Percentiles rank a stretch among this genome's conserved stretches.
Conservation (phyloP, 139 green algal genomes). For the Nannochloris sp. region DNA sequence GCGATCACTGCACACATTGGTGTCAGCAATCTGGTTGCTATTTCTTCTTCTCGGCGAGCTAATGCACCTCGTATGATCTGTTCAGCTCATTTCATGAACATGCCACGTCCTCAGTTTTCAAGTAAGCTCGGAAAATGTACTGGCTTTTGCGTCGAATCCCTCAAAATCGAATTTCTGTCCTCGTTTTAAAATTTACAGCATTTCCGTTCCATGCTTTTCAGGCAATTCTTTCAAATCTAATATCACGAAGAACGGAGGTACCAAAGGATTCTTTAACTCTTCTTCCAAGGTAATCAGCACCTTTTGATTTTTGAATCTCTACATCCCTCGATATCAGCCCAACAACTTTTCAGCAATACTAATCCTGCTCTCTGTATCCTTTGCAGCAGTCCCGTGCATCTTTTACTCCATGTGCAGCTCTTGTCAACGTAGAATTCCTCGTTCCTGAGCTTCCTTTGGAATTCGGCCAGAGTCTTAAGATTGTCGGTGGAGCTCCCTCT, state of each 20-base stretch:
- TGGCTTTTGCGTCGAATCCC: not conserved
- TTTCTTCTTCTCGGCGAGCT: not conserved
- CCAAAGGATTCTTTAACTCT: not conserved
- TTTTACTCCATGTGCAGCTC: not conserved
- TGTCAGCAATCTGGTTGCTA: not conserved
- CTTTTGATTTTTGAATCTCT: not conserved
- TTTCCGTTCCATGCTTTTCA: not conserved
- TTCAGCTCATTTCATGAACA: not conserved
- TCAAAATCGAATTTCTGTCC: not conserved
- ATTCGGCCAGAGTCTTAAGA: constrained; percentile 12
- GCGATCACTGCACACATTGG: too few species aligned
- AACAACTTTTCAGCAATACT: not conserved
- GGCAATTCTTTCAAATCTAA: not conserved
- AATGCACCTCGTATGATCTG: not conserved
- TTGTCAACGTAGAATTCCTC: not conserved
- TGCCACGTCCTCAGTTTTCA: too few species aligned
- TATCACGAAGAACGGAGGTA: too few species aligned
- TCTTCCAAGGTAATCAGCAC: not conserved
- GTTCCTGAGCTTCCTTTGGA: not conserved
- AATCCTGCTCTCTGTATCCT: not conserved
- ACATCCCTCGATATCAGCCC: not conserved
- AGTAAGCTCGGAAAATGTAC: not conserved
- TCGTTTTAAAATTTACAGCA: not conserved
- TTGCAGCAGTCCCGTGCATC: not conserved
- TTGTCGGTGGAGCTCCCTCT: constrained; percentile 4